phyloP scores from a whole-genome alignment of 164 flowering plant genomes.

The Aristolochia fimbriata region DNA sequence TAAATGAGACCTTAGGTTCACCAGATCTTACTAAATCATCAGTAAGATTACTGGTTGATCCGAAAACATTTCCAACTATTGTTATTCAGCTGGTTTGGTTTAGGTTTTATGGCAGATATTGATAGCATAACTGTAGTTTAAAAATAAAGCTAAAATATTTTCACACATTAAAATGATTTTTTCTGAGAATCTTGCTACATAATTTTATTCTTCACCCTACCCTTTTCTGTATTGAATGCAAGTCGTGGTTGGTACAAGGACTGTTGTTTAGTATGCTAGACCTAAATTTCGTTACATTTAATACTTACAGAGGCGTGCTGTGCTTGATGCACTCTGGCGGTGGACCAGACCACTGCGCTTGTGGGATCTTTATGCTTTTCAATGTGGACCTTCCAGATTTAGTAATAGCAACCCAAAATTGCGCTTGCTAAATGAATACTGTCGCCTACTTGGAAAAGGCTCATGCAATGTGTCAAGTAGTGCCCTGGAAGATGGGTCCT shows the following conservation, averaged over 20 bases:
- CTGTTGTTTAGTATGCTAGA: background rate
- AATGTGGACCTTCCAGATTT: slow-evolving; percentile 59
- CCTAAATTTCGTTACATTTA: background rate
- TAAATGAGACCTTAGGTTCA: too few species aligned
- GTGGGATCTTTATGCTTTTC: slow-evolving; percentile 87
- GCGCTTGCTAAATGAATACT: slow-evolving; percentile 78
- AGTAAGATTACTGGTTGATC: too few species aligned
- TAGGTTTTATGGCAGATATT: too few species aligned
- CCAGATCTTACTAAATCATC: too few species aligned
- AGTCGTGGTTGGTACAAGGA: background rate
- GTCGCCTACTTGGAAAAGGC: slow-evolving; percentile 70
- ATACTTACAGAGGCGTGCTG: slow-evolving; percentile 68
- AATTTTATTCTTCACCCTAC: background rate
- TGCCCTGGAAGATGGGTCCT: slow-evolving; percentile 55
- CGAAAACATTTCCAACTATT: too few species aligned
- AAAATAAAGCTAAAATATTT: too few species aligned
- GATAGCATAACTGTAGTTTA: too few species aligned
- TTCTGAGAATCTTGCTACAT: background rate
- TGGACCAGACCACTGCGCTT: slow-evolving; percentile 59
- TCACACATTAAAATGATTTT: background rate
- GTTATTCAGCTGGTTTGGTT: too few species aligned
- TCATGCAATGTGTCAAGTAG: slow-evolving; percentile 34
- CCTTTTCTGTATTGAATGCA: too few species aligned
- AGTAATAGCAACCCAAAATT: slow-evolving; percentile 51
- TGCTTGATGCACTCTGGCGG: slow-evolving; percentile 62